Evolutionary conservation across 192 early-diverging fungal species (phyloP), one percentile per base, ranked within the genome.

Genomic region (Entophlyctis helioformis): DNA sequence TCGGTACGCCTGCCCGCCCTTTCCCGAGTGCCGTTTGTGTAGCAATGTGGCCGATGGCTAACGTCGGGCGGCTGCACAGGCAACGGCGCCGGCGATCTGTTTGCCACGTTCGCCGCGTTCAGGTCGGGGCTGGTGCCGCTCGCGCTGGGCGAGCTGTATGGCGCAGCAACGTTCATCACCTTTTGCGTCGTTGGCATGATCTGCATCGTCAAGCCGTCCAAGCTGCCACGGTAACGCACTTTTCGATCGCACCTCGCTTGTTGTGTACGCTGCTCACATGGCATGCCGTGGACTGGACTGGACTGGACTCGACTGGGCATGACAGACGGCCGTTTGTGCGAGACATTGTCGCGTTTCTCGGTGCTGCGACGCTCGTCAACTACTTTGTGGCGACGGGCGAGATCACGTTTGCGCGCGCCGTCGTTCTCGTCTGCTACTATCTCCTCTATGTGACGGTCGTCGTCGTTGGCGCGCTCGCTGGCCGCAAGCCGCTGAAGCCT

Each of bases 81-180:
- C 11, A 97, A 97, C 59, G 93, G 89, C 21, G 83, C 85, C 3
- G 88, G 88, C 0, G 94, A 97, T 51, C 54, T 97, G 21, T 87
- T 92, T 46, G 79, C 86, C 37, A 93, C 91, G 0, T 92, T 85
- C 47, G 57, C 65, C 34, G 86, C 71, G n/a, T 52, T 57, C 18
- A 39, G 54, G 10, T 22, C 36, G 11, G 46, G 39, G 34, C 29
- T 35, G 28, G 48, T 29, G 38, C 83, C 81, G 0, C 53, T 94
- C 28, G 91, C 90, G 3, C 63, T 97, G 13, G 90, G 94, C 16
- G 89, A 95, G 56, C 74, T 97, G 18, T 71, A 91, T 20, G 93
- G 91, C 40, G 84, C 83, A 16, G 80, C 83, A 0, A 68, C 80
- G 28, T 97, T 92, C 59, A 84, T 93, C 41, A 71, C 79, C 3